A percentile compares a stretch with the other conserved stretches of the same genome.
Conservation (phyloP, 2,329 filamentous ascomycete species). For the Penicillium sp. region DNA sequence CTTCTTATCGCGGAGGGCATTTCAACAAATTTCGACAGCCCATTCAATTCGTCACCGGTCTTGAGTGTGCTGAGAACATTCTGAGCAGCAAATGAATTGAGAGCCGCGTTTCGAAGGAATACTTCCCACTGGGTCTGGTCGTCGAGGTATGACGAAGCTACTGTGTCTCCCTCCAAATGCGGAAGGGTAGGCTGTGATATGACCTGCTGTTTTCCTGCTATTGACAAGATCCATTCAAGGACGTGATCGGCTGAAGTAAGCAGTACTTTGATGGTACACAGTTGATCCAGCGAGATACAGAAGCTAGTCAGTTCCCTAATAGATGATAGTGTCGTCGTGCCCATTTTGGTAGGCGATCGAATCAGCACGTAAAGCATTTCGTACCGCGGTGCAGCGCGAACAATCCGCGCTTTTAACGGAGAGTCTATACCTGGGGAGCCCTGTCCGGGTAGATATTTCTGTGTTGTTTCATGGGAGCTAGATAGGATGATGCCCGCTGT, state of each 20-base stretch:
- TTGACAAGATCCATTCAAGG: constrained; percentile 10
- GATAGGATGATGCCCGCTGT: constrained; percentile 66
- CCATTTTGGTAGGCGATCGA: not conserved
- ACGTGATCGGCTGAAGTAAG: constrained; percentile 2
- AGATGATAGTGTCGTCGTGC: not conserved
- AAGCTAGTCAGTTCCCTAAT: constrained; percentile 5
- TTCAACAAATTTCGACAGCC: constrained; percentile 53
- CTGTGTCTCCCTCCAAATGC: not conserved
- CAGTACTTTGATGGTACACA: constrained; percentile 7
- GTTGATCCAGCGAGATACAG: constrained; percentile 1
- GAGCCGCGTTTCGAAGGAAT: constrained; percentile 60
- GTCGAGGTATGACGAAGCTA: constrained; percentile 36
- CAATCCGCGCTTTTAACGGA: constrained; percentile 55
- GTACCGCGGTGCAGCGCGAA: constrained; percentile 39
- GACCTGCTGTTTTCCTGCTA: constrained; percentile 15
- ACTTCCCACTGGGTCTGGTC: constrained; percentile 65
- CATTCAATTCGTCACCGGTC: constrained; percentile 3
- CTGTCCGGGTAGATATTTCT: constrained; percentile 63
- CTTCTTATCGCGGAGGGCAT: constrained; percentile 53
- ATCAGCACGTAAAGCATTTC: constrained; percentile 12
- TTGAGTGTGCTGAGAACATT: constrained; percentile 47
- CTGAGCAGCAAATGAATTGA: constrained; percentile 72
- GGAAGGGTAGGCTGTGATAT: constrained; percentile 8
- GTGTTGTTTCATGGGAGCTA: constrained; percentile 67
- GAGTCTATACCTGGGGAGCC: constrained; percentile 26